These are phyloP conservation scores for Apiotrichum gamsii DNA, from an alignment of 1,284 basidiomycete genomes.

Conservation along the genomic window DNA sequence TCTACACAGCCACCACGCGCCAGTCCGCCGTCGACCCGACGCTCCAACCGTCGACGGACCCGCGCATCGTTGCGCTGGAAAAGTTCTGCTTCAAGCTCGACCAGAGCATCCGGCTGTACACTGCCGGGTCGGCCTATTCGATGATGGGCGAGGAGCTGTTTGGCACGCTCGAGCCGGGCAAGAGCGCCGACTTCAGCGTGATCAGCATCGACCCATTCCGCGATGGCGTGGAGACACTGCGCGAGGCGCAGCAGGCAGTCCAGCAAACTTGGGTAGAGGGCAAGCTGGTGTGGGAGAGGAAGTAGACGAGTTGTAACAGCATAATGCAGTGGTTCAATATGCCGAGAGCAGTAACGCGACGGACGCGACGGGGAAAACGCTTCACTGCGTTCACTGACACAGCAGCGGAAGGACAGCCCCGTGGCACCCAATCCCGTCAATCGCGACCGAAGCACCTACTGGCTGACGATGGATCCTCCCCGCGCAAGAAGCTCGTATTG, in stretches of 20 bases:
- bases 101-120: conserved; percentile 19
- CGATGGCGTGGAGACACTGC: conserved; percentile 21
- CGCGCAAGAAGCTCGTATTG: too few species aligned
- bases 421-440: too few species aligned
- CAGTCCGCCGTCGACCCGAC: conserved; percentile 22
- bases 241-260: conserved; percentile 25
- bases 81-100: conserved; percentile 15
- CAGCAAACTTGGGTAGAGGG: conserved; percentile 28
- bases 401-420: too few species aligned
- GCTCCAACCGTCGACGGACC: conserved; percentile 11
- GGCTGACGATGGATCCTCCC: too few species aligned
- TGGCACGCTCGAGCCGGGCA: conserved; percentile 24
- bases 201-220: conserved; percentile 28
- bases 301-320: background rate
- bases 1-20: conserved; percentile 32
- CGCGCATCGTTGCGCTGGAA: conserved; percentile 9
- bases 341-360: too few species aligned
- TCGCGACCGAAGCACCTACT: too few species aligned
- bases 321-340: too few species aligned
- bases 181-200: conserved; percentile 29
- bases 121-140: conserved; percentile 23
- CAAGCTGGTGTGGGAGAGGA: conserved; percentile 10
- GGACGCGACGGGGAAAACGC: too few species aligned
- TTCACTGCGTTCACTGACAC: too few species aligned
- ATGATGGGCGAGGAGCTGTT: conserved; percentile 13